phyloP scores from a whole-genome alignment of 768 basidiomycete species.

The Suillus spraguei region DNA sequence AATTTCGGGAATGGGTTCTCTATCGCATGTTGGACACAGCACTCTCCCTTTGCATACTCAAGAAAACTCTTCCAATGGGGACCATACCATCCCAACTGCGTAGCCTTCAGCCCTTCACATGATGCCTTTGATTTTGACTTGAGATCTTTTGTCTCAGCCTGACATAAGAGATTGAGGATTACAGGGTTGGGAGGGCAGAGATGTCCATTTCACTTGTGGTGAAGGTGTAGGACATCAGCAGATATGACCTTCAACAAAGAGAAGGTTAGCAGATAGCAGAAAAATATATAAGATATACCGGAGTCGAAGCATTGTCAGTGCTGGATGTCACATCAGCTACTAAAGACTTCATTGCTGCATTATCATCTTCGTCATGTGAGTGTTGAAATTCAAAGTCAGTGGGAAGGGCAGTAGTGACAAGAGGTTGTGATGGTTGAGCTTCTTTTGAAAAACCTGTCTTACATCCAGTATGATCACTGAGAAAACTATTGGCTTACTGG shows the following conservation, averaged over 20 bases:
- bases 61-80: not conserved
- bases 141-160: not conserved
- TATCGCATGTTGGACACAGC: not conserved
- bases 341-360: not conserved
- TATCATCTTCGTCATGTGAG: not conserved
- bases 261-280: not conserved
- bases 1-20: slow-evolving; percentile 3
- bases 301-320: not conserved
- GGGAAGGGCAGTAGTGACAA: not conserved
- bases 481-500: not conserved
- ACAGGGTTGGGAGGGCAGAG: not conserved
- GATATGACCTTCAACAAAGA: too few relatives aligned
- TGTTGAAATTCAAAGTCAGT: not conserved
- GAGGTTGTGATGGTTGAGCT: not conserved
- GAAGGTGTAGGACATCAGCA: not conserved
- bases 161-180: not conserved
- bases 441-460: not conserved
- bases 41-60: not conserved
- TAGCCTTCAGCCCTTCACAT: not conserved
- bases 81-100: not conserved
- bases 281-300: not conserved
- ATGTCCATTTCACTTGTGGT: not conserved
- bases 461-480: not conserved
- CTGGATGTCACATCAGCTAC: not conserved
- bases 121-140: not conserved